Base-by-base conservation (phyloP, 2,329 filamentous ascomycete species). In the Neurospora sp. region DNA sequence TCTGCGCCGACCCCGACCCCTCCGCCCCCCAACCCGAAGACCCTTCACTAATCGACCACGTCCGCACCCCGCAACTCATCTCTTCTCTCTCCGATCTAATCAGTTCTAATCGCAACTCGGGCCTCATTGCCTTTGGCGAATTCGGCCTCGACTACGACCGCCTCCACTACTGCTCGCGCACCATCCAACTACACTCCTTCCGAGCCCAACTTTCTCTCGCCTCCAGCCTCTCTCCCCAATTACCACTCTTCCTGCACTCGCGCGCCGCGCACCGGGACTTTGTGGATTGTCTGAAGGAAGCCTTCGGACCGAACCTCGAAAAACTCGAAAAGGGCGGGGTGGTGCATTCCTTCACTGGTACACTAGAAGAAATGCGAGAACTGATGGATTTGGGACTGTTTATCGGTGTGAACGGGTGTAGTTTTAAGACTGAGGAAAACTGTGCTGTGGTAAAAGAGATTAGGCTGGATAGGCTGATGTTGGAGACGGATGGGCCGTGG, bases 401-500 rank as follows among this genome's bases (percentile, higher is more conserved):
- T 80, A 90, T 99, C 72, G 95, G 96, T n/a, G 88, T 97, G 72
- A 99, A 99, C 78, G 96, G 96, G 4, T 99, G 96, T 80, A 96
- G 92, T 76, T 87, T 99, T 84, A 99, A 98, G 85, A 98, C 93
- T 6, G 90, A 86, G 11, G 93, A 97, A 78, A 99, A 98, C 76
- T 87, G 97, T 52, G 90, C 87, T 15, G 94, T 97, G 2, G 93
- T 97, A 11, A 89, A 86, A 73, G 87, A 90, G 71, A 89, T 98
- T 46, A 91, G 90, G 11, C 82, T 99, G 11, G 89, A 94, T 70
- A 83, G 90, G 66, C 80, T 99, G 69, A 96, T 98, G 86, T 89
- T 99, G 67, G 96, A 99, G 84, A 99, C 96, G 0, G 96, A 99
- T 78, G 96, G 96, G 2, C 96, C 96, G 3, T 99, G 96, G 92